Base-by-base conservation (phyloP, 2,329 filamentous ascomycete genomes). In the Dothideomycetes sp. region DNA sequence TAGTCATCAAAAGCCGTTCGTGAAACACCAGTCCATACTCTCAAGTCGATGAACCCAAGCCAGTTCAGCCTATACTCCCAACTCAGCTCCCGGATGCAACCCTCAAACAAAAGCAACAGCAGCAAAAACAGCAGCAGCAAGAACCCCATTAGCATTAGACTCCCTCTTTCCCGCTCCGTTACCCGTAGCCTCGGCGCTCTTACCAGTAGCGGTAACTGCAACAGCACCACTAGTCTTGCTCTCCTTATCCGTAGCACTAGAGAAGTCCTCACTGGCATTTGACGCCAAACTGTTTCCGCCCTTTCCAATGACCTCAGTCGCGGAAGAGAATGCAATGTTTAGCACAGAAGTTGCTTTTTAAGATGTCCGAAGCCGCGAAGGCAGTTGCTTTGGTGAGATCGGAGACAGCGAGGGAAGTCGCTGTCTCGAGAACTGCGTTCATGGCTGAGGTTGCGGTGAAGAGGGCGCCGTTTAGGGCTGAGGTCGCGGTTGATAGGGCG, bases 91-190 rank as follows among this genome's bases (percentile, higher is more conserved):
- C 27, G 2, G 7, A 7, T 17, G 2, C 8, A 13, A 17, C 13
- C 19, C 24, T 24, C 22, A 39, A 1, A 39, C 5, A 11, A 31
- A 31, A 2, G 35, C 35, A n/a, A 39, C 35, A 31, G 35, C 35
- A 4, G 35, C 35, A 9, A 39, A 39, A 3, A 39, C 4, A 25
- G 31, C 24, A 33, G 31, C 38, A 11, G 35, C 22, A 16, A 31
- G 31, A 5, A 39, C 7, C 1, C 27, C 35, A 39, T 39, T 28
- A 5, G 35, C 35, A 4, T 20, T 23, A 2, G 7, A 17, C 13
- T 23, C n/a, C 13, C 10, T 19, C 19, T 15, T 39, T 10, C 10
- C 23, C 6, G 9, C 9, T 5, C n/a, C n/a, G n/a, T 24, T 13
- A 1, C 5, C 35, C 19, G 27, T 19, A 17, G 35, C 30, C 10